A percentile compares a stretch with the other conserved stretches of the same genome.
phyloP scores from a whole-genome alignment of 805 yeast species.

The Candida anglica region DNA sequence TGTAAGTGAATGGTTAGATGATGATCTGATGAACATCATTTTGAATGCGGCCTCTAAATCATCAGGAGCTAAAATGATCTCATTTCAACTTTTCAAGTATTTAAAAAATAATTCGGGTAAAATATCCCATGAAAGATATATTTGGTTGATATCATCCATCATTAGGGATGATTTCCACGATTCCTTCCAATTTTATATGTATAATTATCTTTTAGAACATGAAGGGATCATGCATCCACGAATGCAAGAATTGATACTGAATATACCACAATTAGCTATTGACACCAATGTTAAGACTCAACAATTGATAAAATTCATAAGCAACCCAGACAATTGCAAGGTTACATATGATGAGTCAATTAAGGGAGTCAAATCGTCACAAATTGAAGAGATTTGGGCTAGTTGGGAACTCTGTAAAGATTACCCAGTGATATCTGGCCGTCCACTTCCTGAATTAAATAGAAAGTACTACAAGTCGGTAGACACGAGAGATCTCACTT shows the following conservation, averaged over 20 bases:
- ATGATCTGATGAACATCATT: slow-evolving; percentile 27
- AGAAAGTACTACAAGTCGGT: slow-evolving; percentile 16
- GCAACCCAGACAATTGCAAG: too few species aligned
- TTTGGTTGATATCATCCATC: slow-evolving; percentile 18
- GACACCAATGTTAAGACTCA: slow-evolving; percentile 10
- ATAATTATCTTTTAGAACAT: slow-evolving; percentile 15
- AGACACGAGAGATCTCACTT: slow-evolving; percentile 23
- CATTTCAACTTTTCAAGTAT: slow-evolving; percentile 18
- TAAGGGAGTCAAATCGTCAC: too few species aligned
- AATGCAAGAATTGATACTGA: slow-evolving; percentile 8
- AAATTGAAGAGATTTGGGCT: slow-evolving; percentile 13
- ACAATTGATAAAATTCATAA: slow-evolving; percentile 3
- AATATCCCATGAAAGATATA: slow-evolving; percentile 15
- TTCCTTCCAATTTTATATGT: slow-evolving; percentile 19
- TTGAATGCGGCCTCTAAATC: slow-evolving; percentile 22
- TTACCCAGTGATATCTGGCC: slow-evolving; percentile 2
- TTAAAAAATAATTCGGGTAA: slow-evolving; percentile 8
- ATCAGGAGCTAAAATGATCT: slow-evolving; percentile 22
- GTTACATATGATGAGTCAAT: too few species aligned
- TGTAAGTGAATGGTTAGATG: slow-evolving; percentile 20
- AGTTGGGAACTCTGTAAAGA: slow-evolving; percentile 6
- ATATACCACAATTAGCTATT: slow-evolving; percentile 11
- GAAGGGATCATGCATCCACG: slow-evolving; percentile 6
- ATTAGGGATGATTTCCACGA: slow-evolving; percentile 19
- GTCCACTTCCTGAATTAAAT: slow-evolving; percentile 5